These are phyloP conservation scores for Skeletonema marinoi DNA, from an alignment of 108 stramenopile genomes.

Conservation along the genomic window DNA sequence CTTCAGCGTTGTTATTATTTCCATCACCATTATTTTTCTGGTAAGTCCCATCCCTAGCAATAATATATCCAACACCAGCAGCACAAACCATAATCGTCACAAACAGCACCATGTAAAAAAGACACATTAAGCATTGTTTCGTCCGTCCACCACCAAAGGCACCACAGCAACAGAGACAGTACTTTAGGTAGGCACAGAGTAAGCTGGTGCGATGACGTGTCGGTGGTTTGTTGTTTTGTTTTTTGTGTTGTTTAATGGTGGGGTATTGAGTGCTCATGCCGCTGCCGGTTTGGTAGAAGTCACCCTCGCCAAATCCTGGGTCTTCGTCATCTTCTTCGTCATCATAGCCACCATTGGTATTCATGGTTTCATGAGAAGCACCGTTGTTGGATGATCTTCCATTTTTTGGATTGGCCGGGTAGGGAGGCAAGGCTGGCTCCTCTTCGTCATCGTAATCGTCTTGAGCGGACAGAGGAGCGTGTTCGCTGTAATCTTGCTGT, in stretches of 20 bases:
- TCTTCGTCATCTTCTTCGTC: neutral
- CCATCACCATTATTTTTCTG: neutral
- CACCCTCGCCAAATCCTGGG: neutral
- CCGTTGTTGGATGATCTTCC: neutral
- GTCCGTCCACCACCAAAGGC: neutral
- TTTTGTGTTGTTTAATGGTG: neutral
- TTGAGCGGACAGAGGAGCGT: constrained; percentile 13
- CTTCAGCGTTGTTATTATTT: neutral
- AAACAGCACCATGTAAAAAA: constrained; percentile 16
- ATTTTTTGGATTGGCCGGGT: neutral
- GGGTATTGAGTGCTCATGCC: neutral
- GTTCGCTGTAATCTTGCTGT: constrained; percentile 7
- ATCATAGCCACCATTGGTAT: neutral
- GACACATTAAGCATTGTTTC: neutral
- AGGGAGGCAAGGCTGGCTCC: constrained; percentile 13
- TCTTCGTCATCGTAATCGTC: constrained; percentile 12
- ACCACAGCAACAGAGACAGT: neutral
- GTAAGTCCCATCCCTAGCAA: constrained; percentile 30
- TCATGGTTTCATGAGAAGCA: neutral
- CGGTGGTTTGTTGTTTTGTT: neutral
- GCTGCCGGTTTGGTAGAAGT: neutral
- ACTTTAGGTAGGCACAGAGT: constrained; percentile 15
- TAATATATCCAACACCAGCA: constrained; percentile 28
- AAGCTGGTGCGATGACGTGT: constrained; percentile 13
- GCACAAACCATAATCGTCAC: constrained; percentile 24